Percentiles rank a stretch among this genome's conserved stretches.
Evolutionary conservation across 371 early-diverging fungal genomes (phyloP).

Genomic region (Apophysomyces trapeziformis): DNA sequence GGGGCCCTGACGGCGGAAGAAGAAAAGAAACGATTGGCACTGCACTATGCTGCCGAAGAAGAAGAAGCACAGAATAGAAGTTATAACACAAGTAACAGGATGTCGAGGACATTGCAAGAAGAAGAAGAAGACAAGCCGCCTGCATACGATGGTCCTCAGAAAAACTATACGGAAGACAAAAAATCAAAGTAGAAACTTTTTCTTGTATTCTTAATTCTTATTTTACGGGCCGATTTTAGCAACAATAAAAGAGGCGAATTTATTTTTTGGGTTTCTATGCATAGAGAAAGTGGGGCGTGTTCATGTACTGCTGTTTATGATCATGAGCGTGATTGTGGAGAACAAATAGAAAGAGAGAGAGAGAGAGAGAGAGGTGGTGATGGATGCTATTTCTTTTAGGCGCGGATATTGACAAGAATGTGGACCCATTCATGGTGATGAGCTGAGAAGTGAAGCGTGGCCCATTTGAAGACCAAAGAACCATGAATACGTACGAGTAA

Average conservation of each 20-base stretch:
- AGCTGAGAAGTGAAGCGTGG: slow-evolving; percentile 15
- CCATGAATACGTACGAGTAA: slow-evolving; percentile 16
- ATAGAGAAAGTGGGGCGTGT: no score
- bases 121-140: background rate
- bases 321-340: no score
- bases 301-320: no score
- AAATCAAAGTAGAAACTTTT: background rate
- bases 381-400: background rate
- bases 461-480: slow-evolving; percentile 17
- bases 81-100: no score
- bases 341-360: no score
- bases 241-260: no score
- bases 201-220: background rate
- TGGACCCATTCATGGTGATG: slow-evolving; percentile 19
- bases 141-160: background rate
- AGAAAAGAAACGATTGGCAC: slow-evolving; percentile 21
- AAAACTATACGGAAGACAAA: background rate
- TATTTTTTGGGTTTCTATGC: no score
- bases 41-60: slow-evolving; percentile 16
- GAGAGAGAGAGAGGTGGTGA: no score
- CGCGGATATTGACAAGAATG: slow-evolving; percentile 19
- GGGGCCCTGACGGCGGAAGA: slow-evolving; percentile 17
- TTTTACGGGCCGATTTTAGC: no score
- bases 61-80: no score
- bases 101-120: background rate